phyloP scores from a whole-genome alignment of 306 rosid genomes.

The Alnus rubra region DNA sequence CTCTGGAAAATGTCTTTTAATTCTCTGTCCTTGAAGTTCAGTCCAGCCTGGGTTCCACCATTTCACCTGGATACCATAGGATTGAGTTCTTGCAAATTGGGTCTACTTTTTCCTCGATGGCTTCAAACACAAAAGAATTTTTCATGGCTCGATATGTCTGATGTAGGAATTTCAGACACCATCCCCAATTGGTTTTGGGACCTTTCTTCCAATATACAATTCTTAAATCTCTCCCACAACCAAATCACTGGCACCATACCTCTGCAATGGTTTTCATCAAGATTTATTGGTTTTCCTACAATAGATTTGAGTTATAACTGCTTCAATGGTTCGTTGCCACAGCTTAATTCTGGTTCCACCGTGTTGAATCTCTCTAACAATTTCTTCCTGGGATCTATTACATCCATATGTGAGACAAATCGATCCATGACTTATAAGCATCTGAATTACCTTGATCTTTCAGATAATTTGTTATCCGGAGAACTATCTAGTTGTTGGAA shows the following conservation, averaged over 20 bases:
- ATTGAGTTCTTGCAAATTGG: not conserved
- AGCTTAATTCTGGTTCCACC: not conserved
- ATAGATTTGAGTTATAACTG: not conserved
- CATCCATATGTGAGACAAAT: not conserved
- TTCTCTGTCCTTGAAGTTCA: not conserved
- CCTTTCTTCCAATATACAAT: too few relatives aligned
- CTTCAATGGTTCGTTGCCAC: not conserved
- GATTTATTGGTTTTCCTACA: not conserved
- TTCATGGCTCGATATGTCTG: not conserved
- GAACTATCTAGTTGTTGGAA: not conserved
- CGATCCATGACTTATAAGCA: not conserved
- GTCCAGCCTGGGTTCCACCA: not conserved
- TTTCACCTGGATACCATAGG: not conserved
- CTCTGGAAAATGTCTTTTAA: not conserved
- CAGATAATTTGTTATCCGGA: not conserved
- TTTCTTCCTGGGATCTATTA: not conserved
- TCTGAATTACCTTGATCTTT: not conserved
- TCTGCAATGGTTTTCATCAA: not conserved
- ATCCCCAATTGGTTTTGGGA: conserved; percentile 7
- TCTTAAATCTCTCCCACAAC: not conserved
- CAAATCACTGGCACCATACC: not conserved
- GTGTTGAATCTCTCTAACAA: not conserved
- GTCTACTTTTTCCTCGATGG: not conserved
- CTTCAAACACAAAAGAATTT: not conserved
- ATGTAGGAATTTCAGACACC: not conserved